Conservation (phyloP, 2,329 filamentous ascomycete species). For the Amauroascus niger region DNA sequence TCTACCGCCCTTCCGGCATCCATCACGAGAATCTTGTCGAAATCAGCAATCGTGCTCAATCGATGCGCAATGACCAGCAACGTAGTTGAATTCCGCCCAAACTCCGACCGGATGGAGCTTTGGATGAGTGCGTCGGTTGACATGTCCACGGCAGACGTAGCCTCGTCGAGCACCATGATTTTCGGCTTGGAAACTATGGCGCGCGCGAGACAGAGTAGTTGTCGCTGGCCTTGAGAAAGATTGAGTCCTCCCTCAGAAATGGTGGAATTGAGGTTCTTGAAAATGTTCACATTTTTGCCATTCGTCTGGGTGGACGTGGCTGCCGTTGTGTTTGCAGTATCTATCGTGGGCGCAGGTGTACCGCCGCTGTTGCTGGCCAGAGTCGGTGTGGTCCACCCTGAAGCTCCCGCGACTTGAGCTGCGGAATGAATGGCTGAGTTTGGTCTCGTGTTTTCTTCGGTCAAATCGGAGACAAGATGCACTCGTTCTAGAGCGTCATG, state of each 20-base stretch:
- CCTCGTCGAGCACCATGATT: constrained; percentile 72
- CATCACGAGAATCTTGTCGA: constrained; percentile 63
- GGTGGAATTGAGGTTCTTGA: constrained; percentile 51
- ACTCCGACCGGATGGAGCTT: constrained; percentile 61
- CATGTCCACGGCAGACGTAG: constrained; percentile 71
- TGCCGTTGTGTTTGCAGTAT: constrained; percentile 26
- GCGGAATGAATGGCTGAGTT: neutral
- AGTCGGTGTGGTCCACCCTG: constrained; percentile 17
- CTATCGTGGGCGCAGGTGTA: constrained; percentile 15
- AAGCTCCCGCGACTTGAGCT: neutral
- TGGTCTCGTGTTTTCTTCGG: constrained; percentile 16
- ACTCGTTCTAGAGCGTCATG: constrained; percentile 60
- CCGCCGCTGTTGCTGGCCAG: constrained; percentile 16
- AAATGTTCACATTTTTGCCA: constrained; percentile 47
- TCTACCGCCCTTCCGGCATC: constrained; percentile 58
- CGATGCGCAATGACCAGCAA: constrained; percentile 67
- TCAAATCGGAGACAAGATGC: constrained; percentile 49
- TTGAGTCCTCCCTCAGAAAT: constrained; percentile 66
- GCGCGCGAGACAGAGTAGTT: constrained; percentile 64
- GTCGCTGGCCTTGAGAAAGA: constrained; percentile 64
- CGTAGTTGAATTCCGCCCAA: constrained; percentile 51
- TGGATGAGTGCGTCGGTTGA: constrained; percentile 65
- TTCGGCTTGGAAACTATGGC: constrained; percentile 63
- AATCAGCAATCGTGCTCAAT: constrained; percentile 66
- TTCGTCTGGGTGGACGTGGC: constrained; percentile 26